A percentile compares a stretch with the other conserved stretches of the same genome.
phyloP scores from a whole-genome alignment of 768 basidiomycete species.

The Rhizopogon rudus region DNA sequence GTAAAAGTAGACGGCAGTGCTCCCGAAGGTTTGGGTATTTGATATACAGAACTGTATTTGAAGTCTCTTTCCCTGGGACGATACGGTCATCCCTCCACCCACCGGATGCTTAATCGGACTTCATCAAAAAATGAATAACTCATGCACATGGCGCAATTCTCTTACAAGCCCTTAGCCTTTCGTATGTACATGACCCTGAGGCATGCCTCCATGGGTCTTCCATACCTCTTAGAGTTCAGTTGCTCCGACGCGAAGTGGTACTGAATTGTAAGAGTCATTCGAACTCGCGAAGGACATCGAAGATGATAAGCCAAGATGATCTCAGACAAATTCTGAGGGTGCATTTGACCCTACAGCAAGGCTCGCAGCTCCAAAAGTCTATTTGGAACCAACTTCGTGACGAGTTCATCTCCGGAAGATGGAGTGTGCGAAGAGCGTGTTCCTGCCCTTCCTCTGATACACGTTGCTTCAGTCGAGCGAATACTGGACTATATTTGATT shows the following conservation, averaged over 20 bases:
- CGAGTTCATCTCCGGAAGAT: conserved; percentile 54
- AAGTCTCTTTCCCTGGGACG: neutral
- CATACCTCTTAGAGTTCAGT: neutral
- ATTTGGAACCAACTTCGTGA: conserved; percentile 68
- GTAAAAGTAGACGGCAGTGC: conserved; percentile 21
- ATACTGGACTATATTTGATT: neutral
- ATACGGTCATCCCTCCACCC: neutral
- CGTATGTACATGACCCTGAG: neutral
- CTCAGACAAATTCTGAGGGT: neutral
- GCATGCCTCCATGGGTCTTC: neutral
- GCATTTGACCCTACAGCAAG: too few relatives aligned
- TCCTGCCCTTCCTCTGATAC: too few relatives aligned
- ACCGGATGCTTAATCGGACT: neutral
- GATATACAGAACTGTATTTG: conserved; percentile 7
- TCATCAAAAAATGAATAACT: neutral
- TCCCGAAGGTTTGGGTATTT: conserved; percentile 17
- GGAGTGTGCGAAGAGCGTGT: conserved; percentile 33
- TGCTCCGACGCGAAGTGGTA: neutral
- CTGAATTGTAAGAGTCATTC: neutral
- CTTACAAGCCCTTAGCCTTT: neutral
- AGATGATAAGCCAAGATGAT: neutral
- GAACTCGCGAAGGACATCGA: neutral
- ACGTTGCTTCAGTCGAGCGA: neutral
- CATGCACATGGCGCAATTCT: neutral
- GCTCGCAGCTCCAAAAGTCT: conserved; percentile 51